A percentile compares a stretch with the other conserved stretches of the same genome.
Conservation (phyloP, 495 filamentous ascomycete genomes). For the Staphylotrichum tortipilum region DNA sequence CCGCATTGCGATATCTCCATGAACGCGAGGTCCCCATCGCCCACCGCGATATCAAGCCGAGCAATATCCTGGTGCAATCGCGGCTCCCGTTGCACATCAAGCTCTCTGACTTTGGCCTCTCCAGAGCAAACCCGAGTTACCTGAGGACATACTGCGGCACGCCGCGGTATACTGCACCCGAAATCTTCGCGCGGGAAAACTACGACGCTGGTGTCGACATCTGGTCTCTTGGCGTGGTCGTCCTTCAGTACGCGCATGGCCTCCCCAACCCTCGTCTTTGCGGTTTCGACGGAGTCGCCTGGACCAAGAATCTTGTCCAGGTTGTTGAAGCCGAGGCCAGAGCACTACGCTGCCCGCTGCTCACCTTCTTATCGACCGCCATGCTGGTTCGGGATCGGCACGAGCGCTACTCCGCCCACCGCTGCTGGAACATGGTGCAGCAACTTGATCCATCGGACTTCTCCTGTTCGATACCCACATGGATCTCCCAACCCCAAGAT, state of each 20-base stretch:
- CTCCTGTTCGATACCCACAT: neutral
- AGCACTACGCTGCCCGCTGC: neutral
- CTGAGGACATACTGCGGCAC: neutral
- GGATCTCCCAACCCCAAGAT: neutral
- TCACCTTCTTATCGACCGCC: neutral
- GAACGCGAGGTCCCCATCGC: constrained; percentile 1
- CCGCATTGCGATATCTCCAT: constrained; percentile 3
- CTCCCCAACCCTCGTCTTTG: neutral
- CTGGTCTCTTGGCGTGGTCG: neutral
- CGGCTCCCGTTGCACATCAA: neutral
- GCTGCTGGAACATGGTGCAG: neutral
- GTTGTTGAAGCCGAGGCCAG: neutral
- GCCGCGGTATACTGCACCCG: neutral
- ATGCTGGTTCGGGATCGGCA: neutral
- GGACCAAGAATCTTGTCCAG: neutral
- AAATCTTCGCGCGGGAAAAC: neutral
- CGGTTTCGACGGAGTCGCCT: neutral
- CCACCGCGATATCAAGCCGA: constrained; percentile 9
- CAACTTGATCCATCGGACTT: neutral
- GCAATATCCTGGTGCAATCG: neutral
- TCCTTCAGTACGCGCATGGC: neutral
- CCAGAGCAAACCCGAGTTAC: neutral
- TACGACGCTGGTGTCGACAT: neutral
- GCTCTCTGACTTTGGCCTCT: neutral
- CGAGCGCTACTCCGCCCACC: neutral